Conservation (phyloP, 768 basidiomycete species). For the Hypsizygus marmoreus region DNA sequence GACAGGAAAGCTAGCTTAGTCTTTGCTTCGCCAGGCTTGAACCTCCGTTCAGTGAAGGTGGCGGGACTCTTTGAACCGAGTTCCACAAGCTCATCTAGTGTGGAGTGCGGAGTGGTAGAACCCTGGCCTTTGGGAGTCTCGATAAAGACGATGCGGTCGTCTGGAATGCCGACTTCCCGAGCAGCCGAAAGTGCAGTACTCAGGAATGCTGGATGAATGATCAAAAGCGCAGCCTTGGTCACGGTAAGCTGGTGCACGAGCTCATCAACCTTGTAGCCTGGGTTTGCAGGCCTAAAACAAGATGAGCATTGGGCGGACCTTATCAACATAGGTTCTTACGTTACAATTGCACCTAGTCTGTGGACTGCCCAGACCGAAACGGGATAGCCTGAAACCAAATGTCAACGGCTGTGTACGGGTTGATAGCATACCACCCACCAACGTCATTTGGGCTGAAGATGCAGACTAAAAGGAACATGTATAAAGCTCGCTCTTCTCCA, state of each 20-base stretch:
- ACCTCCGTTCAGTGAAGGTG: constrained; percentile 45
- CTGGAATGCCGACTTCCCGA: constrained; percentile 37
- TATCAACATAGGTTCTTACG: constrained; percentile 37
- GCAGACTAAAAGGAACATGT: constrained; percentile 43
- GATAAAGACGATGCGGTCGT: constrained; percentile 44
- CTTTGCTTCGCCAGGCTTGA: constrained; percentile 60
- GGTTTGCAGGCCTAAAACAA: constrained; percentile 59
- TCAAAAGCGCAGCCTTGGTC: constrained; percentile 47
- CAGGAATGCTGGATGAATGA: constrained; percentile 48
- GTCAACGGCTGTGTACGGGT: neutral
- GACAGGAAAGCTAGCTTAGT: constrained; percentile 65
- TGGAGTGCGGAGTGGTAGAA: constrained; percentile 17
- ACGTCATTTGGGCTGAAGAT: constrained; percentile 66
- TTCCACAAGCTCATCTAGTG: constrained; percentile 50
- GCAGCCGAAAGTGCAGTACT: constrained; percentile 48
- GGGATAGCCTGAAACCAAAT: constrained; percentile 48
- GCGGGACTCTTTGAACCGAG: constrained; percentile 36
- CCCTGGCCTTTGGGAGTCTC: constrained; percentile 20
- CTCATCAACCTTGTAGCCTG: constrained; percentile 57
- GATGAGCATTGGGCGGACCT: constrained; percentile 13
- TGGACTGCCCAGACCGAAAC: constrained; percentile 62
- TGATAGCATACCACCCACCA: constrained; percentile 43
- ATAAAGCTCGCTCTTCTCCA: neutral
- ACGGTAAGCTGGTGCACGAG: constrained; percentile 56
- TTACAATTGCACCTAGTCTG: constrained; percentile 56